Evolutionary conservation across 2,329 filamentous ascomycete genomes (phyloP).

Genomic region (Alternaria sp.): DNA sequence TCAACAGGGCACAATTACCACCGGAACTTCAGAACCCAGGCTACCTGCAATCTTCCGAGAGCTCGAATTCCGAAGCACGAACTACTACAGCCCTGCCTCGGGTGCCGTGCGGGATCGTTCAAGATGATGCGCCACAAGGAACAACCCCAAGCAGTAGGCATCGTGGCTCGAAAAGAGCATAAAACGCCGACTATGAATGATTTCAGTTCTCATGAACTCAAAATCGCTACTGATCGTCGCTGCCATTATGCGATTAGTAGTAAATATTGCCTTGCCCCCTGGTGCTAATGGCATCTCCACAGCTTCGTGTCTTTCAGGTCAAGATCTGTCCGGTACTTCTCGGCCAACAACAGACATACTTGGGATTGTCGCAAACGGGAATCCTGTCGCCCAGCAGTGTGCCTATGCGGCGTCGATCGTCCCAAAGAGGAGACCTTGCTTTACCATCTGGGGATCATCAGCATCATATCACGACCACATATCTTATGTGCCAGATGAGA

Average conservation of each 20-base stretch:
- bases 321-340: neutral
- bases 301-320: neutral
- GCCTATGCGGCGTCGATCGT: neutral
- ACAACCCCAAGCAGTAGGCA: neutral
- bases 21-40: constrained; percentile 6
- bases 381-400: neutral
- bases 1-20: constrained; percentile 20
- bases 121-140: constrained; percentile 12
- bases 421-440: neutral
- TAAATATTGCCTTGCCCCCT: neutral
- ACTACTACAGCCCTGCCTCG: constrained; percentile 1
- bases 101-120: neutral
- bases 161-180: neutral
- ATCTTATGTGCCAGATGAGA: neutral
- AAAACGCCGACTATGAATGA: neutral
- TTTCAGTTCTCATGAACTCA: neutral
- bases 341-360: neutral
- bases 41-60: constrained; percentile 12
- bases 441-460: neutral
- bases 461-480: neutral
- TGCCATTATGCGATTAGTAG: neutral
- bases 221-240: neutral
- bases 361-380: neutral
- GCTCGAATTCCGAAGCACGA: neutral
- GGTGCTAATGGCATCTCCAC: neutral